Evolutionary conservation across 306 rosid species (phyloP), one percentile per base, ranked within the genome.

Genomic region (Lablab purpureus): DNA sequence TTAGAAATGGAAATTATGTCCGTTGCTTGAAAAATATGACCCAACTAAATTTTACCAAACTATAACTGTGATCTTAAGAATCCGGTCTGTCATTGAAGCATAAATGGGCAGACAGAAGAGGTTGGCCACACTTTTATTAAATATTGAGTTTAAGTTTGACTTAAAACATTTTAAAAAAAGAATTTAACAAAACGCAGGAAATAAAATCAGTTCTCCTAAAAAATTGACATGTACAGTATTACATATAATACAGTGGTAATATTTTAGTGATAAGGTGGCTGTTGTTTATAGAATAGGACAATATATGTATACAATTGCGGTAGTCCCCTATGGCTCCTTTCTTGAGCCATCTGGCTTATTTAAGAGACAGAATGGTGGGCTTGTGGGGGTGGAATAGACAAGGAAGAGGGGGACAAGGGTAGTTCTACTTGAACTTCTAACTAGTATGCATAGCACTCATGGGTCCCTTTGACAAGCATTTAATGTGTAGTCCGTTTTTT

Each of bases 391-490:
- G 50, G 50, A 59, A 45, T 58, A 12, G 66, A 32, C 45, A 23
- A 25, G 30, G 34, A 15, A 4, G 25, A 59, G 71, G 76, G 54
- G 25, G 52, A n/a, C 10, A 28, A 40, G 22, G 59, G 60, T 18
- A 46, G 58, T 56, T 69, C 34, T 55, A 18, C 59, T 40, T 55
- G 70, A 84, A 86, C 84, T 72, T 55, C 37, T 19, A 66, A 32
- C 80, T 23, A 54, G 82, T 56, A 17, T 50, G 63, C 66, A 59
- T 80, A 80, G 40, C 52, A 1, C 40, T 34, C 68, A 30, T 41
- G 78, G 80, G 89, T 67, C 87, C 94, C 73, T 81, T 77, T 4
- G 55, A 37, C 77, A 64, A 67, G 71, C 77, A 58, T 80, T 34
- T 73, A 37, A 66, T 40, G 21, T 66, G 22, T 5, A 72, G 68